A percentile compares a stretch with the other conserved stretches of the same genome.
These are phyloP conservation scores for Prinsepia uniflora DNA, from an alignment of 306 rosid genomes.

Conservation along the genomic window DNA sequence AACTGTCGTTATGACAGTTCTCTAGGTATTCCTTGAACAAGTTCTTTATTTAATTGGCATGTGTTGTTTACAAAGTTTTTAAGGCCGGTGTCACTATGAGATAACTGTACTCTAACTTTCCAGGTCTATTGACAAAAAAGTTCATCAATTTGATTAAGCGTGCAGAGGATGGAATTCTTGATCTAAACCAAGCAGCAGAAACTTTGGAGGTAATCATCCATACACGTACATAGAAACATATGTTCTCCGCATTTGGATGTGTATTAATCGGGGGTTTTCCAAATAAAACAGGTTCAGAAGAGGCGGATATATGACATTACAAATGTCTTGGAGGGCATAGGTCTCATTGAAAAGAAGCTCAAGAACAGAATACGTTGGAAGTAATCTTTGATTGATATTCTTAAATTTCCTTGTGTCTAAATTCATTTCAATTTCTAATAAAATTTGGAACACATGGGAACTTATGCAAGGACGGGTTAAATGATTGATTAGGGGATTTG, in stretches of 20 bases:
- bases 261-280: slow-evolving; percentile 26
- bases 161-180: slow-evolving; percentile 93
- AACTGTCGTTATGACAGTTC: slow-evolving; percentile 96
- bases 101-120: slow-evolving; percentile 33
- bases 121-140: slow-evolving; percentile 94
- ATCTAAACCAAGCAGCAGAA: slow-evolving; percentile 93
- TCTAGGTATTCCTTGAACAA: slow-evolving; percentile 55
- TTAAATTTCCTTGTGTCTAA: slow-evolving; percentile 13
- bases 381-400: slow-evolving; percentile 47
- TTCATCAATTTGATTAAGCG: slow-evolving; percentile 89
- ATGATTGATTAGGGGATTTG: slow-evolving; percentile 68
- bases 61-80: slow-evolving; percentile 19
- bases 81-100: slow-evolving; percentile 32
- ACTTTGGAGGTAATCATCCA: slow-evolving; percentile 65
- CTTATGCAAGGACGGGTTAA: slow-evolving; percentile 36
- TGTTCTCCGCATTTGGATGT: slow-evolving; percentile 12
- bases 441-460: slow-evolving; percentile 20
- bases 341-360: slow-evolving; percentile 93
- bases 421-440: slow-evolving; percentile 16
- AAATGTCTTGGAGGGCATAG: slow-evolving; percentile 98
- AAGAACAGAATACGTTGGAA: slow-evolving; percentile 96
- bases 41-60: slow-evolving; percentile 16
- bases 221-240: background rate
- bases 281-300: slow-evolving; percentile 76
- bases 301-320: slow-evolving; percentile 98